Evolutionary conservation across 2,329 filamentous ascomycete genomes (phyloP).

Genomic region (Plenodomus tracheiphilus): DNA sequence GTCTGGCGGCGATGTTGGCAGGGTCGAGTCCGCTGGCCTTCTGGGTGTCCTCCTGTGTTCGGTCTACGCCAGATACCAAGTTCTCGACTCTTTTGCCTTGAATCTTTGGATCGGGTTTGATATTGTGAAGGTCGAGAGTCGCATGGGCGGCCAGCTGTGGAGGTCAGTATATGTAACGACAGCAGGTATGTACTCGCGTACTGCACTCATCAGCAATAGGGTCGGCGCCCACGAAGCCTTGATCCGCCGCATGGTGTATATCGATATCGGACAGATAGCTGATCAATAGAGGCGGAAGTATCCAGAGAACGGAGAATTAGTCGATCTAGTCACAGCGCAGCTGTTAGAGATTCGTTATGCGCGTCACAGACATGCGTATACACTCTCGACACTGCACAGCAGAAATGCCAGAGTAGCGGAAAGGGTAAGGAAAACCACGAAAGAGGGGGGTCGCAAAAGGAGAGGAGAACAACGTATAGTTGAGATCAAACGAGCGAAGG

Average conservation of each 20-base stretch:
- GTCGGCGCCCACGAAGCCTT: constrained; percentile 26
- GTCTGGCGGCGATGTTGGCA: constrained; percentile 14
- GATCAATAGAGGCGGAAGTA: neutral
- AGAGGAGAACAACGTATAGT: constrained; percentile 17
- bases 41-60: constrained; percentile 13
- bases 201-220: constrained; percentile 35
- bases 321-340: constrained; percentile 43
- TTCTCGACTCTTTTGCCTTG: constrained; percentile 30
- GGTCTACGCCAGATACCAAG: constrained; percentile 26
- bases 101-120: constrained; percentile 23
- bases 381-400: constrained; percentile 42
- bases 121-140: constrained; percentile 28
- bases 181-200: constrained; percentile 17
- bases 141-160: constrained; percentile 29
- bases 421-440: constrained; percentile 18
- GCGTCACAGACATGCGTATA: constrained; percentile 38
- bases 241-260: constrained; percentile 35
- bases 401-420: constrained; percentile 35
- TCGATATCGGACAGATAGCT: neutral
- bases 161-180: constrained; percentile 18
- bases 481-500: constrained; percentile 30
- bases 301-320: constrained; percentile 24
- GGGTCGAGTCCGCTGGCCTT: constrained; percentile 12
- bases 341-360: constrained; percentile 31
- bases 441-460: constrained; percentile 11